Evolutionary conservation across 2,329 filamentous ascomycete species (phyloP).

Genomic region (Zasmidium citrigriseum): DNA sequence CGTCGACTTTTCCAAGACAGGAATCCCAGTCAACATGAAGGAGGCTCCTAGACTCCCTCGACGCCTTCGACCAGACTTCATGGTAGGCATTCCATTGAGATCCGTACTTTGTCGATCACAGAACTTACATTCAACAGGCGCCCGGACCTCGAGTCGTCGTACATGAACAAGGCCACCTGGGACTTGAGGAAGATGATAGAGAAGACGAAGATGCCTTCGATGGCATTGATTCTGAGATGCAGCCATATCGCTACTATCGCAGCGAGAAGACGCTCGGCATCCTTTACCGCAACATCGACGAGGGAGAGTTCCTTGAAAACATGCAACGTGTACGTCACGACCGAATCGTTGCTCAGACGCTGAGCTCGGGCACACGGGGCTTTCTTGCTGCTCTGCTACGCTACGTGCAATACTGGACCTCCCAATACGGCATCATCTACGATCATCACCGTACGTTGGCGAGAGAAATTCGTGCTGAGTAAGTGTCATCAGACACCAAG

Average conservation of each 20-base stretch:
- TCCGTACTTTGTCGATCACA: neutral
- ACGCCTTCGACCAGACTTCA: conserved; percentile 53
- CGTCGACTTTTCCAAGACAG: conserved; percentile 54
- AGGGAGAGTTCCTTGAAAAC: conserved; percentile 63
- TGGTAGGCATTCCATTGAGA: conserved; percentile 30
- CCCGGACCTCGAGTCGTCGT: conserved; percentile 48
- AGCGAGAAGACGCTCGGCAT: conserved; percentile 69
- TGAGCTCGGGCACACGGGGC: neutral
- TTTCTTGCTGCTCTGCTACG: conserved; percentile 39
- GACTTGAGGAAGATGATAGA: conserved; percentile 48
- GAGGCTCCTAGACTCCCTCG: conserved; percentile 43
- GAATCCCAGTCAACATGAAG: conserved; percentile 55
- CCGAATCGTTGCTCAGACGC: neutral
- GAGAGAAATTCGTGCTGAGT: conserved; percentile 50
- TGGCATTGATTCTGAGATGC: conserved; percentile 29
- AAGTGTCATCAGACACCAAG: conserved; percentile 18
- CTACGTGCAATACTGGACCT: conserved; percentile 40
- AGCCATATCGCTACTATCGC: conserved; percentile 59
- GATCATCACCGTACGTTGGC: conserved; percentile 41
- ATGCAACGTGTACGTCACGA: conserved; percentile 35
- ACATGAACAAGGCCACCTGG: conserved; percentile 48
- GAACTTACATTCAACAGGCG: conserved; percentile 27
- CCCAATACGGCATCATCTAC: conserved; percentile 34
- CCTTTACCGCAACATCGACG: conserved; percentile 73
- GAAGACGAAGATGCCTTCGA: conserved; percentile 47